Evolutionary conservation across 306 rosid species (phyloP).

Genomic region (Corylus americana): DNA sequence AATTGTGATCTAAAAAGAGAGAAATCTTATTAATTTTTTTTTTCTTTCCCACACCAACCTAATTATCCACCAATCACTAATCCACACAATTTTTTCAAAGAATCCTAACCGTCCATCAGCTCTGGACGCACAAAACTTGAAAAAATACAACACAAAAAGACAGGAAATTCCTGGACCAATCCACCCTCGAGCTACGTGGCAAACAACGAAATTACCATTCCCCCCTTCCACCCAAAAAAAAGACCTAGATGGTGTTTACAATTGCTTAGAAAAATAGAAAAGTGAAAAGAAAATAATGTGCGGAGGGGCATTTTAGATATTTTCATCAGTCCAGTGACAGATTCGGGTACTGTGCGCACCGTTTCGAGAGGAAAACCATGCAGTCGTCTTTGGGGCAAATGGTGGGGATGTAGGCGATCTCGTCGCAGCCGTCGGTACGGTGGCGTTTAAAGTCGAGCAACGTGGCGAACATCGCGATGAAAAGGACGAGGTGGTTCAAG

Average conservation of each 20-base stretch:
- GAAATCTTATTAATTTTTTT: background rate
- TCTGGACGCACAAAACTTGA: conserved; percentile 5
- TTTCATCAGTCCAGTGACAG: conserved; percentile 12
- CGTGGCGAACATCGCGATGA: conserved; percentile 78
- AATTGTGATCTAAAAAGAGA: background rate
- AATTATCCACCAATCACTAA: conserved; percentile 44
- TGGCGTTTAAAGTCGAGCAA: conserved; percentile 77
- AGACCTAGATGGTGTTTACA: too few relatives aligned
- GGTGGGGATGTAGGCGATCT: conserved; percentile 66
- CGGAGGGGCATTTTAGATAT: conserved; percentile 11
- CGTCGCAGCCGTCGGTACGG: conserved; percentile 86
- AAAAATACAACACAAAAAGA: background rate
- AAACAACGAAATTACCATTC: background rate
- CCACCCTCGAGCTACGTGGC: conserved; percentile 11
- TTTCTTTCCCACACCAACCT: conserved; percentile 36
- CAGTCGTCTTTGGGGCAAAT: conserved; percentile 92
- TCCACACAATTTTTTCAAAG: conserved; percentile 28
- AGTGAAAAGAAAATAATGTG: background rate
- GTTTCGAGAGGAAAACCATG: conserved; percentile 50
- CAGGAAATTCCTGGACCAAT: background rate
- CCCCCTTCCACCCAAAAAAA: background rate
- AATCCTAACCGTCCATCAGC: conserved; percentile 13
- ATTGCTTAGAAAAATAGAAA: too few relatives aligned
- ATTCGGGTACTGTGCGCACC: conserved; percentile 53
- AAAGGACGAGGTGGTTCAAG: conserved; percentile 71